Percentiles rank a stretch among this genome's conserved stretches.
Evolutionary conservation across 495 filamentous ascomycete species (phyloP).

Genomic region (Neurospora sp.): DNA sequence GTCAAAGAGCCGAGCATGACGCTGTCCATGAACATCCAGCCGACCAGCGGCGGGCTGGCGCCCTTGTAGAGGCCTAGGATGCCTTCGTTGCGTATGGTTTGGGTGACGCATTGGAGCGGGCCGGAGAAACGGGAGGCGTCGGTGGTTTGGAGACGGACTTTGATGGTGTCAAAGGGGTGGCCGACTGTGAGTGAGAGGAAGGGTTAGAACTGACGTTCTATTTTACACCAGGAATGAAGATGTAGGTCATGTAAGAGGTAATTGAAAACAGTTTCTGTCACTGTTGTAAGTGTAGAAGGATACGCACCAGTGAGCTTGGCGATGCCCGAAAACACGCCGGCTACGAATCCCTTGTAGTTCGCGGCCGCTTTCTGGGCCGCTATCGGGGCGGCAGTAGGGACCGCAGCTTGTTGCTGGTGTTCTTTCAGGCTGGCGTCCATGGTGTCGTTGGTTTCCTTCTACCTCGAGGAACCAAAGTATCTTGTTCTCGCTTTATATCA

Average conservation of each 20-base stretch:
- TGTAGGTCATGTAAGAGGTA: not conserved
- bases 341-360: constrained; percentile 87
- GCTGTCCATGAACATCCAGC: constrained; percentile 98
- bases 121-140: constrained; percentile 66
- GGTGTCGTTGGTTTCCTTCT: not conserved
- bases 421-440: constrained; percentile 8
- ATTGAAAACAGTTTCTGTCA: not conserved
- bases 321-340: constrained; percentile 86
- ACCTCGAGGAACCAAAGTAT: not conserved
- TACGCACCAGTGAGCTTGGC: constrained; percentile 72
- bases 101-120: constrained; percentile 74
- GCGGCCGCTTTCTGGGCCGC: constrained; percentile 12
- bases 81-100: constrained; percentile 74
- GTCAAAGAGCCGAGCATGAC: constrained; percentile 90
- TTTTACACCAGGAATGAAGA: not conserved
- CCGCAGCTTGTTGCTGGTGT: constrained; percentile 1
- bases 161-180: constrained; percentile 83
- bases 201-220: not conserved
- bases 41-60: constrained; percentile 79
- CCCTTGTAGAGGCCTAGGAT: constrained; percentile 78
- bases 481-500: not conserved
- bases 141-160: constrained; percentile 91
- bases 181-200: constrained; percentile 24
- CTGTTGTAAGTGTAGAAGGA: not conserved
- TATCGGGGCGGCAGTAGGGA: constrained; percentile 1